Evolutionary conservation across 169 alveolate species (phyloP), one percentile per base, ranked within the genome.

Genomic region (Besnoitia besnoiti): DNA sequence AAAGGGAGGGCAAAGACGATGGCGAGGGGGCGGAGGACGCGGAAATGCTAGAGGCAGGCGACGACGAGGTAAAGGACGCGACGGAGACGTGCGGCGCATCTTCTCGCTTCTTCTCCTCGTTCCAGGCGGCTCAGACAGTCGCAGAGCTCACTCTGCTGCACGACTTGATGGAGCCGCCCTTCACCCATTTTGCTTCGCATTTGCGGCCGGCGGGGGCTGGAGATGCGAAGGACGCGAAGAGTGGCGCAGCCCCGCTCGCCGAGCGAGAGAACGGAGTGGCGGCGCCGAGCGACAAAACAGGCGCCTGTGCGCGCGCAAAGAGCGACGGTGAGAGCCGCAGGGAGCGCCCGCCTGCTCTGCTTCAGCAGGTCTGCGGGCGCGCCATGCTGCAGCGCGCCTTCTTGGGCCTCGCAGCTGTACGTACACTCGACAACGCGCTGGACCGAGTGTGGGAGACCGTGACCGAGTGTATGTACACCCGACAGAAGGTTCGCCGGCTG

Each of bases 321-420:
- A 37, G n/a, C 8, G 39, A 37, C 42, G 42, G 33, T 16, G n/a
- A 30, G 82, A 73, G 67, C 14, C 14, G 14, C n/a, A 51, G 24
- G 82, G 46, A 10, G 46, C 47, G 46, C 21, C 27, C 47, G n/a
- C 5, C 39, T n/a, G 39, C 14, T 39, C 47, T 35, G 8, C 46
- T 77, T 1, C 87, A 77, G 87, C 49, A 44, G 40, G 59, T 77
- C 35, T 77, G 59, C 37, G 87, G 87, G 0, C n/a, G 87, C 37
- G 87, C 87, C 21, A 42, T 42, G 61, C 59, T 77, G 33, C 87
- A 77, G 87, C 87, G 87, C 37, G 10, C 55, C 40, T 42, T 42
- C 39, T 27, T 77, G 24, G 87, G 87, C 59, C 35, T 77, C 35
- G 49, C 59, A 24, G 59, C 87, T 3, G 87, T 77, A 24, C 59